Base-by-base conservation (phyloP, 2,329 filamentous ascomycete species). In the Penicillium sp. region DNA sequence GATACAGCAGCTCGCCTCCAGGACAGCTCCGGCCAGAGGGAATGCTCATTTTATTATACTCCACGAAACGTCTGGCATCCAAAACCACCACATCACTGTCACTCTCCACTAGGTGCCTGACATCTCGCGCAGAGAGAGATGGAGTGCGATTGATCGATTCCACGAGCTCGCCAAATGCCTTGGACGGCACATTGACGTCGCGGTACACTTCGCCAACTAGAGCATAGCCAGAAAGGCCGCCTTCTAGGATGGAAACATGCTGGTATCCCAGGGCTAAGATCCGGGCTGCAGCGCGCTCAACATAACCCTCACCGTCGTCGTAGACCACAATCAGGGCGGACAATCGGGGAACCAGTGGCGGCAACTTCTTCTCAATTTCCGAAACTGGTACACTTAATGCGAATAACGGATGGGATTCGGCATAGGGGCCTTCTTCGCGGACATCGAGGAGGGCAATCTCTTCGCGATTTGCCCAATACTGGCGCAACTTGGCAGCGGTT, bases 1-100 rank as follows among this genome's bases (percentile, higher is more conserved):
- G 66, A 60, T 68, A 68, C 1, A 68, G 21, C 12, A 68, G 57
- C 54, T 68, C 67, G 40, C 67, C 68, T 1, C 68, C 68, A 2
- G 68, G 68, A 54, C 68, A 70, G 50, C 67, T 70, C 21, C 62
- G 65, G 11, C 68, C 68, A 8, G 57, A 54, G 1, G 68, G 68
- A 24, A 70, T 69, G 52, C 68, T 69, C 68, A 70, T 70, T 2
- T 66, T 69, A 40, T 66, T 61, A 48, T 65, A 69, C 45, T 69
- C 68, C 20, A 62, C 62, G 33, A 63, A 70, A 3, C 67, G 61
- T n/a, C 68, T 59, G 4, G 64, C 65, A 56, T 70, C 68, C 16
- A 70, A 49, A n/a, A 70, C 61, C 6, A 65, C 63, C 6, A 64
- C 62, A 35, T 68, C 56, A 0, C 43, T n/a, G 1, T 64, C 56